These are phyloP conservation scores for Quercus phellos DNA, from an alignment of 331 rosid genomes.

Conservation along the genomic window DNA sequence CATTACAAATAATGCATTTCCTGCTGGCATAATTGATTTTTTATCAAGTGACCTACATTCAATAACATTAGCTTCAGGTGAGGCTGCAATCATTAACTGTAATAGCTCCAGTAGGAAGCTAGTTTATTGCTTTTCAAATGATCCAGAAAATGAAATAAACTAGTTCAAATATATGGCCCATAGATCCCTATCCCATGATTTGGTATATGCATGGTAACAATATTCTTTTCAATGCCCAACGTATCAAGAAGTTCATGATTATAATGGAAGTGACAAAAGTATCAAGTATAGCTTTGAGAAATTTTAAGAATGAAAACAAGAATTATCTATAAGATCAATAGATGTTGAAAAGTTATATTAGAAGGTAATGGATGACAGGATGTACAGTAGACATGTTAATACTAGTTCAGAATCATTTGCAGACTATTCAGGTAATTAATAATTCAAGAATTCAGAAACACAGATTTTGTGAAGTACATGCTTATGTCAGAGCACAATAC, in stretches of 20 bases:
- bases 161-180: not conserved
- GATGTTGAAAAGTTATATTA: not conserved
- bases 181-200: not conserved
- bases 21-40: not conserved
- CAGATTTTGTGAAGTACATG: no score
- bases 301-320: no score
- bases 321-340: no score
- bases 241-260: no score
- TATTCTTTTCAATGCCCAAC: not conserved
- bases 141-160: not conserved
- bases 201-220: not conserved
- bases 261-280: no score
- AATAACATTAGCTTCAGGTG: not conserved
- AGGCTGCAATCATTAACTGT: not conserved
- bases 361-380: not conserved
- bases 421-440: no score
- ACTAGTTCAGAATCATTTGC: no score
- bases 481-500: no score
- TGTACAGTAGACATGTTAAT: no score
- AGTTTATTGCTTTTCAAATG: not conserved
- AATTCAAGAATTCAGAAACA: no score
- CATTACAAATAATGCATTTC: not conserved
- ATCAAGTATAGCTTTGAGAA: no score
- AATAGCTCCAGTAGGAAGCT: not conserved
- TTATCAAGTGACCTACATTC: not conserved